These are phyloP conservation scores for Spongospora subterranea DNA, from an alignment of 208 protist species.

Conservation along the genomic window DNA sequence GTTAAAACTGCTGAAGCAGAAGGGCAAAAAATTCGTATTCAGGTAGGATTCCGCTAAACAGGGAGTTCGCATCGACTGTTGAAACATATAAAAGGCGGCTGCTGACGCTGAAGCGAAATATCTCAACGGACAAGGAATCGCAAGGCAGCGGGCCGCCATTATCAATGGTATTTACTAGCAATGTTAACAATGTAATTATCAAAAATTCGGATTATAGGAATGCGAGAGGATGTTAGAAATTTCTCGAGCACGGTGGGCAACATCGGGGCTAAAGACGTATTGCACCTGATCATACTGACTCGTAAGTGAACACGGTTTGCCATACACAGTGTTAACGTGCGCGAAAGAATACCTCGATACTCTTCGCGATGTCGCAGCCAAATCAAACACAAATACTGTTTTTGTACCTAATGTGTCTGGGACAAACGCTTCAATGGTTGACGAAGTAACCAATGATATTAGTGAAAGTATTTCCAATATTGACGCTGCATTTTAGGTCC, in stretches of 20 bases:
- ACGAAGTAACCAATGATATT: background rate
- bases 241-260: background rate
- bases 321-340: background rate
- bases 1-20: background rate
- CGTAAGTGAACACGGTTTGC: background rate
- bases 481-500: background rate
- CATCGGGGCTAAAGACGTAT: background rate
- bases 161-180: background rate
- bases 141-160: background rate
- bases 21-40: background rate
- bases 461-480: background rate
- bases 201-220: background rate
- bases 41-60: background rate
- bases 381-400: background rate
- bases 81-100: background rate
- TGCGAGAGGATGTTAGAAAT: background rate
- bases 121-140: background rate
- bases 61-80: background rate
- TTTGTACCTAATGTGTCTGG: background rate
- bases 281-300: background rate
- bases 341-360: background rate
- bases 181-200: background rate
- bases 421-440: background rate
- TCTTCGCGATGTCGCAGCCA: background rate
- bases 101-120: background rate